Percentiles rank a stretch among this genome's conserved stretches.
phyloP scores from a whole-genome alignment of 2,329 filamentous ascomycete genomes.

The Grosmannia huntii region DNA sequence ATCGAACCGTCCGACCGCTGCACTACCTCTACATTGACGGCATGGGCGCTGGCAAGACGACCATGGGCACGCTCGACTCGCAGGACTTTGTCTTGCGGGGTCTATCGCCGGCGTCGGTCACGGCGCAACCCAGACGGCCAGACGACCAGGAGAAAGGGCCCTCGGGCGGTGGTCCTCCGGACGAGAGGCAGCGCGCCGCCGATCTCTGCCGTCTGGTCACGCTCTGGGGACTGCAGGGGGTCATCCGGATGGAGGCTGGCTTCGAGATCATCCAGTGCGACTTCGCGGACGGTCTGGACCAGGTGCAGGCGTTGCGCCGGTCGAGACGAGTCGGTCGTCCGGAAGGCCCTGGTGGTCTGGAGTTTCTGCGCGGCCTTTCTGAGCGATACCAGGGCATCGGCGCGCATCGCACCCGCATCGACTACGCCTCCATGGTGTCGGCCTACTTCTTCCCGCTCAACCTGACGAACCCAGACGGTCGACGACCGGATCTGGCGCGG shows the following conservation, averaged over 20 bases:
- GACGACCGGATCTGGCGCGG: background rate
- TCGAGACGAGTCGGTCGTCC: background rate
- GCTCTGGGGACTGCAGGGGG: constrained; percentile 1
- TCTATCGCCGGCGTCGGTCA: background rate
- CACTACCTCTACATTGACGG: constrained; percentile 55
- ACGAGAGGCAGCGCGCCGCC: constrained; percentile 1
- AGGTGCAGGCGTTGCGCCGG: constrained; percentile 2
- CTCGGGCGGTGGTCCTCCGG: background rate
- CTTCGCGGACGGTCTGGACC: constrained; percentile 3
- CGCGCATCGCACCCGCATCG: background rate
- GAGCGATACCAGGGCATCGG: constrained; percentile 4
- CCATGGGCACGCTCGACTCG: constrained; percentile 53
- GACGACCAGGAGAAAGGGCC: background rate
- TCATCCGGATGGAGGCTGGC: constrained; percentile 6
- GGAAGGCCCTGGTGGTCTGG: background rate
- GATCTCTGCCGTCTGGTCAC: background rate
- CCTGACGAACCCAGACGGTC: constrained; percentile 1
- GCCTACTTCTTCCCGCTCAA: constrained; percentile 3
- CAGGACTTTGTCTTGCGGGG: constrained; percentile 40
- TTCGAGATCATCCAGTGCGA: constrained; percentile 6
- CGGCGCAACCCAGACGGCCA: too few relatives aligned
- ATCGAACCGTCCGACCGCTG: constrained; percentile 42
- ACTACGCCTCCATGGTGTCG: constrained; percentile 4
- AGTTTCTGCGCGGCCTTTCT: background rate
- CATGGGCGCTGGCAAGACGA: constrained; percentile 22